Evolutionary conservation across 2,329 filamentous ascomycete genomes (phyloP), one percentile per base, ranked within the genome.

Genomic region (Tolypocladium tundrense): DNA sequence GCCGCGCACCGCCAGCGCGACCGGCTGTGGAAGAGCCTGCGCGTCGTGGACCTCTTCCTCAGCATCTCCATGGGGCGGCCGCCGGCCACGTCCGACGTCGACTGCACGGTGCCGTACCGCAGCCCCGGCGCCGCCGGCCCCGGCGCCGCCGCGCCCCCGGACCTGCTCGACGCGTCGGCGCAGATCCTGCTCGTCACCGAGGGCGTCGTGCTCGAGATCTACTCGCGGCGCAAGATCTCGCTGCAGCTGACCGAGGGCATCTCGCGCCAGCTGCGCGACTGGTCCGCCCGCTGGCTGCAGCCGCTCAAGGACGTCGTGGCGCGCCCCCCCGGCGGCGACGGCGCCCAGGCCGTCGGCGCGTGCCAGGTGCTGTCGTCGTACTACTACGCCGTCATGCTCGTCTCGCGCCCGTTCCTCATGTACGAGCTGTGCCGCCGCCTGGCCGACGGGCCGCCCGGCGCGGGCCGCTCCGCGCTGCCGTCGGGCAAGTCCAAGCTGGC

Each of bases 361-460:
- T 80, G 78, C 35, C 79, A 81, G 64, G 75, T 80, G 0, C 64
- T 83, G 9, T 73, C 76, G 0, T 77, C 79, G 1, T 83, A 82
- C 57, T 81, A 82, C 65, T 82, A 83, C 59, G 77, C 79, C 0
- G 80, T 82, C n/a, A 82, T 83, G 71, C 71, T 83, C 3, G 79
- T 82, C 0, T 79, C 80, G 0, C 70, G 80, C 1, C 80, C 80
- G 0, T 83, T 83, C 55, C 70, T 83, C 8, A 81, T 82, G 79
- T 81, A 80, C 54, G 79, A 82, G 64, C 68, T 82, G 3, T 77
- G 74, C 55, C 72, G 73, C 35, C 70, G 79, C 0, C 61, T 82
- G 4, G 72, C 73, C 0, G 75, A 77, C 11, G 67, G 62, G 4
- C 60, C 68, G 0, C 57, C 63, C 0, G 40, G 62, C n/a, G 59